phyloP scores from a whole-genome alignment of 305 asterid genomes.

The Andrographis paniculata region DNA sequence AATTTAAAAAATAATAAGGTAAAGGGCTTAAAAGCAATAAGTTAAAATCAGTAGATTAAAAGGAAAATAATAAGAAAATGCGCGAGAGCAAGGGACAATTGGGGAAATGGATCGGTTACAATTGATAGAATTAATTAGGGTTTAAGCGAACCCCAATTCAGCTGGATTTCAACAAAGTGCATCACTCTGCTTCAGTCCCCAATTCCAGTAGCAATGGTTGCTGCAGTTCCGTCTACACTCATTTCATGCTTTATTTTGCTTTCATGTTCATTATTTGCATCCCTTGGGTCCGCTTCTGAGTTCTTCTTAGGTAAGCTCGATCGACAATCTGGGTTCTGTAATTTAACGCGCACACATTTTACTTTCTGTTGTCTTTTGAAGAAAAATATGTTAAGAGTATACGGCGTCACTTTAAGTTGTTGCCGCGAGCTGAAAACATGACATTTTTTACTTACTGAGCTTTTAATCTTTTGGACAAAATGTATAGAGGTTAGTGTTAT shows the following conservation, averaged over 20 bases:
- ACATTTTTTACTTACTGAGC: constrained; percentile 1
- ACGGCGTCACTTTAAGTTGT: constrained; percentile 3
- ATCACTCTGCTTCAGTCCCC: not conserved
- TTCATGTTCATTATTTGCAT: constrained; percentile 11
- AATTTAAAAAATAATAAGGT: too few relatives aligned
- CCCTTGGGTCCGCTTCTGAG: constrained; percentile 22
- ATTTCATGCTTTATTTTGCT: constrained; percentile 20
- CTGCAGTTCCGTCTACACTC: constrained; percentile 18
- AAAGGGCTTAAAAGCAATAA: too few relatives aligned
- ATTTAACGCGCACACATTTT: not conserved
- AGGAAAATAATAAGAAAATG: too few relatives aligned
- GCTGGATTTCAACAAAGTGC: not conserved
- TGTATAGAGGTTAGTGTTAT: constrained; percentile 2
- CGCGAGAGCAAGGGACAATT: too few relatives aligned
- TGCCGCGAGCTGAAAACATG: constrained; percentile 9
- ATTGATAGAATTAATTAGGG: too few relatives aligned
- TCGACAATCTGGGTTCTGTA: constrained; percentile 8
- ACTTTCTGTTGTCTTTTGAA: constrained; percentile 4
- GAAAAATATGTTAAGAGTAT: constrained; percentile 1
- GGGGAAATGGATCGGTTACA: too few relatives aligned
- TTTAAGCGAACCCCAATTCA: too few relatives aligned
- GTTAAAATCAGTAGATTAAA: too few relatives aligned
- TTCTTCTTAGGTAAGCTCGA: constrained; percentile 32
- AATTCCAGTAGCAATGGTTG: constrained; percentile 23
- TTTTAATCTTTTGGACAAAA: not conserved